These are phyloP conservation scores for Mycena venus DNA, from an alignment of 768 basidiomycete genomes.

Conservation along the genomic window DNA sequence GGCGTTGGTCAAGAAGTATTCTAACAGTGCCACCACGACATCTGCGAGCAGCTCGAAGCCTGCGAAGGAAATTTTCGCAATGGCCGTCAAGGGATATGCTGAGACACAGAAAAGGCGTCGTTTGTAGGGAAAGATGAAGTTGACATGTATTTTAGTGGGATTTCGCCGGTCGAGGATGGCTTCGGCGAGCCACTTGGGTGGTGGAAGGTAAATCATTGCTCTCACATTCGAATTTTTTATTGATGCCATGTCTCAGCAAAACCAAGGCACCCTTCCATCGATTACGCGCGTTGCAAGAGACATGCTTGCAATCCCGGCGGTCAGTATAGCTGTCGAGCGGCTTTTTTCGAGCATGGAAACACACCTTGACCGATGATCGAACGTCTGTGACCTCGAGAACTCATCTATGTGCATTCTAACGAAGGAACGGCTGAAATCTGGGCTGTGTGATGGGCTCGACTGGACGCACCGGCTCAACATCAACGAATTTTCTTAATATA, in stretches of 20 bases:
- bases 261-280: not conserved
- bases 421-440: not conserved
- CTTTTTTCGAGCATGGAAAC: conserved; percentile 26
- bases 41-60: not conserved
- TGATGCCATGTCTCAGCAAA: not conserved
- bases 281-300: conserved; percentile 13
- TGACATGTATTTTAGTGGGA: not conserved
- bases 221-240: not conserved
- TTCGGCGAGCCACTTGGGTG: no score
- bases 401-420: not conserved
- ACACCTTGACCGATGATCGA: conserved; percentile 26
- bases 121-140: not conserved
- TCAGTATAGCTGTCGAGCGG: conserved; percentile 35
- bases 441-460: not conserved
- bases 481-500: not conserved
- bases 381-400: conserved; percentile 26
- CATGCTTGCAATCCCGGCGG: conserved; percentile 37
- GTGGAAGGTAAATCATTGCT: not conserved
- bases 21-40: not conserved
- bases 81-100: not conserved
- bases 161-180: conserved; percentile 3
- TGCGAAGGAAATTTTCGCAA: not conserved
- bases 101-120: not conserved
- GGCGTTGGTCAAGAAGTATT: not conserved
- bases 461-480: not conserved